phyloP scores from a whole-genome alignment of 148 eudicot species.

The Rhododendron simsii region DNA sequence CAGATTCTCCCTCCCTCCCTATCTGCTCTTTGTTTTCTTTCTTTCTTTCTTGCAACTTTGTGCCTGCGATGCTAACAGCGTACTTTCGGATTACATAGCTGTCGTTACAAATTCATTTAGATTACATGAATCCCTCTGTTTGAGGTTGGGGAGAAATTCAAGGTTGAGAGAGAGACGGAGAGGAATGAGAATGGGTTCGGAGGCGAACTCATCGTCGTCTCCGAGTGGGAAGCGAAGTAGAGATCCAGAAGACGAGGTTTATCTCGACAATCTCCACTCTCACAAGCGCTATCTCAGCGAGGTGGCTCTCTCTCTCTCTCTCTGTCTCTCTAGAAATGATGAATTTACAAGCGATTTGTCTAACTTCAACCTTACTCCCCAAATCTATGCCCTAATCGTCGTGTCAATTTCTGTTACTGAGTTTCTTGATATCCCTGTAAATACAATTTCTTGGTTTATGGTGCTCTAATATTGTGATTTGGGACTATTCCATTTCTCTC shows the following conservation, averaged over 20 bases:
- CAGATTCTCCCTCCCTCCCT: neutral
- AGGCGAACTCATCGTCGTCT: slow-evolving; percentile 49
- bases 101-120: neutral
- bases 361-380: neutral
- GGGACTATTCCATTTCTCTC: neutral
- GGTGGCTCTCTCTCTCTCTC: slow-evolving; percentile 27
- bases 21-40: neutral
- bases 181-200: slow-evolving; percentile 44
- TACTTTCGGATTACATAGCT: neutral
- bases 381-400: neutral
- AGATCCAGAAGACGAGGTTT: slow-evolving; percentile 96
- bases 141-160: slow-evolving; percentile 7
- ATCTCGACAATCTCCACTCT: slow-evolving; percentile 81
- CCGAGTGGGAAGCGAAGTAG: slow-evolving; percentile 67
- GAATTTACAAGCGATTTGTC: neutral
- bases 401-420: neutral
- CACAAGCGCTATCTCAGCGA: slow-evolving; percentile 96
- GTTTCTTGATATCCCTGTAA: neutral
- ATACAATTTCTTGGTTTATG: neutral
- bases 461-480: neutral
- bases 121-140: neutral
- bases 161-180: neutral
- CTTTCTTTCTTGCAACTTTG: neutral
- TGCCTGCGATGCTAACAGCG: too few species aligned
- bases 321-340: neutral